Base-by-base conservation (phyloP, 768 basidiomycete species). In the Rhodotorula graminis region DNA sequence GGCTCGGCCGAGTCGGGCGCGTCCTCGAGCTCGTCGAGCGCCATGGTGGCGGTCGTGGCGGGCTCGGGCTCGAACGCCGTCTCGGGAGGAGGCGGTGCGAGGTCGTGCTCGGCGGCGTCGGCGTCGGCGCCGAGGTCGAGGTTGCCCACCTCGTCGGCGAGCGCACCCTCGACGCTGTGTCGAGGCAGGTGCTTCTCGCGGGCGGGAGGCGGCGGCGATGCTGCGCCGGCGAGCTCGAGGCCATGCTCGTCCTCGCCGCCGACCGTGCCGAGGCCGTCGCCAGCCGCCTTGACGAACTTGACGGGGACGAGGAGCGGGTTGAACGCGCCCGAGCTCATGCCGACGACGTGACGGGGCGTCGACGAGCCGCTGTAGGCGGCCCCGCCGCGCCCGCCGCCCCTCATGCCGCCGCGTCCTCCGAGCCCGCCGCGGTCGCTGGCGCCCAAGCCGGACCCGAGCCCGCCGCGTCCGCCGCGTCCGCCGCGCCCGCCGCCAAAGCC, bases 291-390 rank as follows among this genome's bases (percentile, higher is more conserved):
- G 47, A 74, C 73, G 16, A 74, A 74, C 46, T 55, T 67, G 65
- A 74, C 73, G 27, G 73, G 73, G 0, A 74, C 69, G 33, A 74
- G 69, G n/a, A 74, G 69, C 23, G 73, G 73, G 53, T 72, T 72
- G 12, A 25, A 29, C 21, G 27, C 55, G 19, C 62, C 67, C 0
- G 44, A 40, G 5, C 46, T 44, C 19, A 37, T 21, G 23, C 57
- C 71, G 19, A 72, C 58, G 8, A 61, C 58, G n/a, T 57, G 37
- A 3, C 66, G 49, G 0, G 59, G 49, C 2, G 29, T 49, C 12
- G 47, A 29, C 29, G 44, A 40, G 3, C 57, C 57, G 4, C 25
- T 10, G 50, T 27, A 52, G 33, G 33, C 19, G 0, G 25, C 33
- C 0, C 64, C 64, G 12, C 70, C 70, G 49, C 70, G 16, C 21